Base-by-base conservation (phyloP, 2,329 filamentous ascomycete species). In the Calonectria hongkongensis region DNA sequence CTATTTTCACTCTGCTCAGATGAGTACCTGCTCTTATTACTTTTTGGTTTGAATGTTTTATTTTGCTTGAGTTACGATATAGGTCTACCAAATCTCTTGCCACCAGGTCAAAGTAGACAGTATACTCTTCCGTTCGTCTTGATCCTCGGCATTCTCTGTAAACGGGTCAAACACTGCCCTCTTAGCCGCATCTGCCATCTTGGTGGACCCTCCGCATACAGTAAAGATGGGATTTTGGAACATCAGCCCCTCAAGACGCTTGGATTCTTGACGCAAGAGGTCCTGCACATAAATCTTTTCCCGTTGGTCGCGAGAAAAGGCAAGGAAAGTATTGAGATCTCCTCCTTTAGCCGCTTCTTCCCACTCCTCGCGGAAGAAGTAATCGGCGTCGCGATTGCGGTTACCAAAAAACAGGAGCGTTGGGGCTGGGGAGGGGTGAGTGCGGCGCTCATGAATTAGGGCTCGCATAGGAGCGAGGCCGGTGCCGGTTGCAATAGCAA, bases 401-500 rank as follows among this genome's bases (percentile, higher is more conserved):
- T 94, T 95, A 13, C 97, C 97, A 76, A 95, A 98, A 83, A 98
- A 93, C 2, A 99, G 87, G 0, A 94, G 78, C 3, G 88, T 88
- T 0, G 86, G 85, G 5, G 86, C 78, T 8, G 73, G 64, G 3
- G 68, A 33, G 18, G 75, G 58, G 30, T 83, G 75, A 0, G 80
- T 78, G 50, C 82, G 79, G n/a, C 95, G 93, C 76, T 97, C 93
- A 81, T 94, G 92, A n/a, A 97, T 88, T 76, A 98, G 88, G 5
- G 93, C 91, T 3, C 96, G 92, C 79, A 98, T 92, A 0, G 96
- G 96, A 0, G 96, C 96, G 39, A 98, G 87, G 8, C 96, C 96
- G 0, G 96, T 98, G 3, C 96, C 96, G 0, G 96, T 94, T 1
- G 93, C 95, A 66, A 98, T 91, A 79, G 96, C 91, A 41, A 98